A percentile compares a stretch with the other conserved stretches of the same genome.
Evolutionary conservation across 768 basidiomycete species (phyloP).

Genomic region (Leucocoprinus leucothites): DNA sequence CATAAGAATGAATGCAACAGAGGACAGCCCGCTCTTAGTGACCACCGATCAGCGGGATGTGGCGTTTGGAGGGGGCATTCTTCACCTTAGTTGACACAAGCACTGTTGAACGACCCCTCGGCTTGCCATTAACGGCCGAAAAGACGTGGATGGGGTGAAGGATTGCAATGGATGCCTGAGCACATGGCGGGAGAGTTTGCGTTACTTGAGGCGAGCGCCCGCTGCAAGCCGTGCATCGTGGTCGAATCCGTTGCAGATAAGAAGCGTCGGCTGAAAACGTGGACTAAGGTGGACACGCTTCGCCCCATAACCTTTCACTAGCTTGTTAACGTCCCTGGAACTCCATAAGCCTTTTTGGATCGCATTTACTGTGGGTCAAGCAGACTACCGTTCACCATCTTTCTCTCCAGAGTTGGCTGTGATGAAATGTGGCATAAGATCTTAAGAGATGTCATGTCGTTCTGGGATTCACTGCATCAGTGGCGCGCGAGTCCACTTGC

Average conservation of each 20-base stretch:
- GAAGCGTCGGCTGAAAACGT: not conserved
- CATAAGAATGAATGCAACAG: not conserved
- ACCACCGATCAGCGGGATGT: not conserved
- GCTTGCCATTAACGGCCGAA: not conserved
- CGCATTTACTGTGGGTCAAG: not conserved
- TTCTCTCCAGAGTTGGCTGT: not conserved
- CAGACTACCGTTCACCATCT: not conserved
- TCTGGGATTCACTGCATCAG: not conserved
- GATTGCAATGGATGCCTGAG: not conserved
- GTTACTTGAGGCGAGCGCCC: not conserved
- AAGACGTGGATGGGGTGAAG: not conserved
- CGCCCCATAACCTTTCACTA: not conserved
- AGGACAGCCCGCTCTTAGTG: not conserved
- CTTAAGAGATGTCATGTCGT: not conserved
- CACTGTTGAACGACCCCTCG: not conserved
- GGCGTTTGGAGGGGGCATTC: conserved; percentile 5
- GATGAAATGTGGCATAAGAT: not conserved
- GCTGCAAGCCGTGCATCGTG: not conserved
- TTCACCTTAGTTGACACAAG: conserved; percentile 5
- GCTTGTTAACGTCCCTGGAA: not conserved
- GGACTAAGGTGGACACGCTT: not conserved
- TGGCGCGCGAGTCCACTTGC: not conserved
- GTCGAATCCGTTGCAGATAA: not conserved
- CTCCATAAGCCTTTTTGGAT: not conserved
- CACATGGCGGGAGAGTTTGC: not conserved